Evolutionary conservation across 2,329 filamentous ascomycete genomes (phyloP).

Genomic region (Fusarium denticulatum): DNA sequence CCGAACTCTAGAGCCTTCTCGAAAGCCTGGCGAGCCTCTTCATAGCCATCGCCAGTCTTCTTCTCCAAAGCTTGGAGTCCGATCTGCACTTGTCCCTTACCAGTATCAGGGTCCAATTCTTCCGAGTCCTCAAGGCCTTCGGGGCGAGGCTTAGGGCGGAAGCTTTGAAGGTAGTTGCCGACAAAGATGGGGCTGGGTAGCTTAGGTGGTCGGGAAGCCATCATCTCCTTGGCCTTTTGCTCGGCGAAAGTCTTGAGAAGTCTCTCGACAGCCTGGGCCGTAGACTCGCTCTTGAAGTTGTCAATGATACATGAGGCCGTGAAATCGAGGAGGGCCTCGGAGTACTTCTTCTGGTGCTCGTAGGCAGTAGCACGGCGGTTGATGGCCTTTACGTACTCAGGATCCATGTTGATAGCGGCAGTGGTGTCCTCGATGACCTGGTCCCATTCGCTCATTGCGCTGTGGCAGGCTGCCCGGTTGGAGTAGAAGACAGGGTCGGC

Average conservation of each 20-base stretch:
- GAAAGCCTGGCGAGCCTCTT: constrained; percentile 86
- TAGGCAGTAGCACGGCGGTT: constrained; percentile 97
- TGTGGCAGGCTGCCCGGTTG: constrained; percentile 97
- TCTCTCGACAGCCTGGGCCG: constrained; percentile 89
- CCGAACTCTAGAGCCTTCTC: constrained; percentile 87
- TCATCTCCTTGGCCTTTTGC: constrained; percentile 89
- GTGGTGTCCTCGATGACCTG: constrained; percentile 98
- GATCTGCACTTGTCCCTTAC: constrained; percentile 85
- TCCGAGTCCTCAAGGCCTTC: constrained; percentile 82
- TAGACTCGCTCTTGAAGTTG: constrained; percentile 90
- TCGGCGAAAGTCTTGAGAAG: constrained; percentile 97
- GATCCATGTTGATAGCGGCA: constrained; percentile 91
- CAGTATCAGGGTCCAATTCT: constrained; percentile 81
- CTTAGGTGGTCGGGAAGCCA: constrained; percentile 85
- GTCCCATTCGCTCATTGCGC: constrained; percentile 90
- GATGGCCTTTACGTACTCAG: constrained; percentile 96
- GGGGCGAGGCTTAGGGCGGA: constrained; percentile 84
- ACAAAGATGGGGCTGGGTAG: constrained; percentile 96
- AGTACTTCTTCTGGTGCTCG: constrained; percentile 89
- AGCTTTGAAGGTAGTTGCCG: constrained; percentile 98
- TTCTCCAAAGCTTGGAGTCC: constrained; percentile 83
- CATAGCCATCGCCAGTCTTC: constrained; percentile 91
- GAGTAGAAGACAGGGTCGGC: constrained; percentile 98
- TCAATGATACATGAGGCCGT: constrained; percentile 99
- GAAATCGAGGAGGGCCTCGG: constrained; percentile 95